Evolutionary conservation across 2,329 filamentous ascomycete genomes (phyloP), one percentile per base, ranked within the genome.

Genomic region (Fusarium subtropicale): DNA sequence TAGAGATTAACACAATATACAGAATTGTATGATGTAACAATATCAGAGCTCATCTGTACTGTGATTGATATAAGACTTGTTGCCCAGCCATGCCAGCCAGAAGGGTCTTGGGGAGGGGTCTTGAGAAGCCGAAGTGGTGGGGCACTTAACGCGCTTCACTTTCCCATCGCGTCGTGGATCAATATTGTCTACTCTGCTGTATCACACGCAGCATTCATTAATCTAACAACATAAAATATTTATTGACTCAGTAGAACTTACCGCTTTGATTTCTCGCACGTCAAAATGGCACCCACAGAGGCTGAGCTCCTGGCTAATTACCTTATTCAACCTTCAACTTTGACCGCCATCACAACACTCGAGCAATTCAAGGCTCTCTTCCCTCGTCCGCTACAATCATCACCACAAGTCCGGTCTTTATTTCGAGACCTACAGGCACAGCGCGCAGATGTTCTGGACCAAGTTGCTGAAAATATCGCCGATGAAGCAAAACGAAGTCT

Each of bases 391-490:
- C 83, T 90, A 51, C 90, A 90, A 62, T 82, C 85, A 26, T 90
- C 90, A 47, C 87, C 91, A 0, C 88, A 91, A 58, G 85, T 95
- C 48, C 87, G 88, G 59, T 82, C 85, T 1, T 84, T 97, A 7
- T 97, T 97, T 77, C 88, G 91, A 48, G 92, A 96, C 77, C 85
- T 97, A 4, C 92, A 96, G 74, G 86, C 89, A 62, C 87, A 94
- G 76, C 88, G 93, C 56, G 88, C 90, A 65, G 84, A 86, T 48
- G 83, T 91, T 13, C 85, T 93, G 56, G 91, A 95, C 72, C 78
- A 82, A 6, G 89, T 97, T 16, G 84, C 88, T 74, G 78, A 79
- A 11, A 91, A 88, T 71, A 91, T 94, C 60, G 84, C 85, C 9
- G 80, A 81, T n/a, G 91, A 94, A 77, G 85, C 86, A 48, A 86